Base-by-base conservation (phyloP, 1,284 basidiomycete genomes). In the Violaceomyces palustris region DNA sequence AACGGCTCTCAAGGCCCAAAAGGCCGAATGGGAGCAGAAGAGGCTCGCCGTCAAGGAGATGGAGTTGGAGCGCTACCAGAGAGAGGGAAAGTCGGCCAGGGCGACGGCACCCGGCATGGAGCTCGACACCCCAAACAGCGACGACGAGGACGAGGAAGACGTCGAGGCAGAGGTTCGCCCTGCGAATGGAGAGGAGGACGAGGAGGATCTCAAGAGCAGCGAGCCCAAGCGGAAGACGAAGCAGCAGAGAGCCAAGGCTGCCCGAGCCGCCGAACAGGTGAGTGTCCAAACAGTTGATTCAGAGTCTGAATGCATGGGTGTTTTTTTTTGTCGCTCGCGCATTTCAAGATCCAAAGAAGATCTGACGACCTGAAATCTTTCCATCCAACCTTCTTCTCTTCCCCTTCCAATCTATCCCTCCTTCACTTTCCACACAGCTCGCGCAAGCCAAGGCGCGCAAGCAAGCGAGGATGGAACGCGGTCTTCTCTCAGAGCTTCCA, bases 151-250 rank as follows among this genome's bases (percentile, higher is more conserved):
- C 3, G 33, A 33, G 2, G 24, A 36, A 3, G 52, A 46, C 14
- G 48, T 43, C n/a, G 45, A 36, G 2, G 26, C 11, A 4, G 28
- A 34, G 12, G 28, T 19, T 21, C 17, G 22, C 1, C 31, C 31
- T 18, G n/a, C n/a, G n/a, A n/a, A n/a, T n/a, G n/a, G n/a, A n/a
- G 30, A 33, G 5, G 21, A 17, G 11, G 39, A 48, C 5, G 40
- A 47, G 14, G 40, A 47, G 7, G 36, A 15, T 0, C 34, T 8
- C 7, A 25, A 35, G 17, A 17, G 19, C 8, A 18, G 11, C 8
- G 45, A 59, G 30, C 42, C 57, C 7, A 56, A 56, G 28, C 59
- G 64, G 32, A 69, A 69, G 40, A 61, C 66, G 0, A 47, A 52
- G 4, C 45, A 50, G 3, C 64, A 67, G 35, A 44, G 57, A 1